Evolutionary conservation across 148 eudicot genomes (phyloP).

Genomic region (Polygonum maritimum): DNA sequence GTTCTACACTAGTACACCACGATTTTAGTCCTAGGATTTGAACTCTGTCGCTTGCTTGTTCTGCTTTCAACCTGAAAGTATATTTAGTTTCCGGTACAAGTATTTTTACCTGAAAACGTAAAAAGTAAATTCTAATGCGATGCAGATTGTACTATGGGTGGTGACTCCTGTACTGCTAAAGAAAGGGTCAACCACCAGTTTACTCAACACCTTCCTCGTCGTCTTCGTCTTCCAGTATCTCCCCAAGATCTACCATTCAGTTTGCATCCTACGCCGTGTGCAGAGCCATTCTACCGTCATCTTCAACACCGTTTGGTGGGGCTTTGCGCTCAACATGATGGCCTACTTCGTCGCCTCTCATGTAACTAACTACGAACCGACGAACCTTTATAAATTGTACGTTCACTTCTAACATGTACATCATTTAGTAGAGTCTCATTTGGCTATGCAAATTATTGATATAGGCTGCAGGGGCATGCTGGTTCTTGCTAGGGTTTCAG

Average conservation of each 20-base stretch:
- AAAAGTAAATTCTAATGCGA: no score
- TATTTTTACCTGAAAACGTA: no score
- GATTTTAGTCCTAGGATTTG: no score
- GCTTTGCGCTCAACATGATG: slow-evolving; percentile 84
- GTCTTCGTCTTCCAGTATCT: slow-evolving; percentile 77
- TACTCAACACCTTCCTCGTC: slow-evolving; percentile 23
- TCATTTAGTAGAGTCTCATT: no score
- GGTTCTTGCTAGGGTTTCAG: slow-evolving; percentile 85
- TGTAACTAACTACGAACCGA: slow-evolving; percentile 21
- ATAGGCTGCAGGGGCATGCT: slow-evolving; percentile 95
- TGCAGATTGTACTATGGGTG: slow-evolving; percentile 43
- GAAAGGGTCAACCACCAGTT: slow-evolving; percentile 37
- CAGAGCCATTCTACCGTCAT: slow-evolving; percentile 74
- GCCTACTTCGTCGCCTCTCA: slow-evolving; percentile 92
- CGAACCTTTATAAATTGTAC: neutral
- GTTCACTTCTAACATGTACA: neutral
- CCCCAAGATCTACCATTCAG: slow-evolving; percentile 85
- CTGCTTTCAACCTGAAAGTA: no score
- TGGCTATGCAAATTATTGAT: no score
- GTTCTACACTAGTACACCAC: slow-evolving; percentile 16
- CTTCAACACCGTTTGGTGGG: slow-evolving; percentile 97
- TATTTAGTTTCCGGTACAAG: no score
- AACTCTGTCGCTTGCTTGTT: no score
- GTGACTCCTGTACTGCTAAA: slow-evolving; percentile 46
- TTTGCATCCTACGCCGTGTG: slow-evolving; percentile 80